Base-by-base conservation (phyloP, 495 filamentous ascomycete genomes). In the Penicillium cataractarum region DNA sequence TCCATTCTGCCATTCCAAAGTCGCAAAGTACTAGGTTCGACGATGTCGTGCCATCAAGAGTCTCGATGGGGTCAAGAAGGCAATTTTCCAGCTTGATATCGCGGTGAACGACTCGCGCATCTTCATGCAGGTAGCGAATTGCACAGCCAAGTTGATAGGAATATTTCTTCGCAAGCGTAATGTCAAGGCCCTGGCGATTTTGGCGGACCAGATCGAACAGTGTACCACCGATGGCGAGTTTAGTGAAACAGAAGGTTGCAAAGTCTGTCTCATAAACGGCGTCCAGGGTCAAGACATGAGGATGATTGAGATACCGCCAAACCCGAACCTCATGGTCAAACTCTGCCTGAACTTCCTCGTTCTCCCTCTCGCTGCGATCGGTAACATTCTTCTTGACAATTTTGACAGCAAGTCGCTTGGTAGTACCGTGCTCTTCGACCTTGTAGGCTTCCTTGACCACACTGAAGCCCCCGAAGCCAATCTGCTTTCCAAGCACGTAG, bases 71-170 rank as follows among this genome's bases (percentile, higher is more conserved):
- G 63, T 92, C 88, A 26, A 92, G 67, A 10, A 92, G 81, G 63
- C 89, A 92, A 64, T 92, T 92, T 70, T 92, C 89, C 7, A 92
- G 82, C 74, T 92, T 92, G 68, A 92, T 85, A 67, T 92, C 89
- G 32, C 89, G 78, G 67, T 92, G 89, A 9, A 90, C 86, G 40
- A 92, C 82, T 2, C 82, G 81, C 29, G 89, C 83, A 69, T 92
- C 89, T 72, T 92, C 84, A 64, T 92, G 89, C 2, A 92, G 74
- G 72, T 92, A 92, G 22, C 89, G 84, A 17, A 92, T 70, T 4
- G 89, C 89, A 39, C 81, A 85, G 15, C 89, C 87, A 19, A 92
- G 81, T 72, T 92, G 87, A 65, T 86, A 89, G 9, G 80, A 67
- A 65, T 91, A 91, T 64, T 84, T 84, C 63, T 84, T 85, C 1